Conservation (phyloP, 73 alveolate genomes). For the Paramecium sexaurelia region DNA sequence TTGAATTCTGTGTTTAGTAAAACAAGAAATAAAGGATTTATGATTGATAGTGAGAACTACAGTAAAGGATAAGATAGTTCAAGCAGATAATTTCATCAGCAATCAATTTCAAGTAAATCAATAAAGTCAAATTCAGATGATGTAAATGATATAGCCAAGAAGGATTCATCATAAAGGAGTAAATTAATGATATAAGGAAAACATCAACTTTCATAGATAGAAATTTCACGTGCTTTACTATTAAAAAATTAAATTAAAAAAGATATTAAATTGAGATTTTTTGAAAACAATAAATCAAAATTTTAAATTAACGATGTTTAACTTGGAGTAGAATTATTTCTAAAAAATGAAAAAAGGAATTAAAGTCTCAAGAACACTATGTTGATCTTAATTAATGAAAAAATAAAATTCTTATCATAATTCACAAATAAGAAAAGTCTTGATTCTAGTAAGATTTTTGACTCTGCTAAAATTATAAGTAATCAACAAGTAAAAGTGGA, state of each 20-base stretch:
- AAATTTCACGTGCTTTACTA: not conserved
- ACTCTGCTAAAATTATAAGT: not conserved
- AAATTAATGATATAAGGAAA: not conserved
- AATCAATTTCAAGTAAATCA: not conserved
- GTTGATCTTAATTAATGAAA: not conserved
- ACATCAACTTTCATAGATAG: not conserved
- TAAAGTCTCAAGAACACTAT: not conserved
- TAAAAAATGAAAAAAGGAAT: conserved; percentile 23
- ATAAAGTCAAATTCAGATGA: not conserved
- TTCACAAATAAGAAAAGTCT: not conserved
- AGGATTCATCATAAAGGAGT: not conserved
- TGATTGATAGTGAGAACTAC: not conserved
- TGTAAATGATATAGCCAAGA: not conserved
- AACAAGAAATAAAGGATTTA: not conserved
- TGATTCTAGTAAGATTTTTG: not conserved
- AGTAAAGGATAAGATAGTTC: not conserved
- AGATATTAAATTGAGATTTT: not conserved
- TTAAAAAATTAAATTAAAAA: conserved; percentile 19
- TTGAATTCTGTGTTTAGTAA: not conserved
- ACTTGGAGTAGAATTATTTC: conserved; percentile 13
- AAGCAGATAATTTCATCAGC: not conserved
- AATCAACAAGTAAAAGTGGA: not conserved
- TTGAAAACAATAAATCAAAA: not conserved
- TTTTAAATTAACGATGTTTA: not conserved
- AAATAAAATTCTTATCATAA: not conserved